Evolutionary conservation across 176 grass and related monocot species (phyloP).

Genomic region (Aegilops speltoides): DNA sequence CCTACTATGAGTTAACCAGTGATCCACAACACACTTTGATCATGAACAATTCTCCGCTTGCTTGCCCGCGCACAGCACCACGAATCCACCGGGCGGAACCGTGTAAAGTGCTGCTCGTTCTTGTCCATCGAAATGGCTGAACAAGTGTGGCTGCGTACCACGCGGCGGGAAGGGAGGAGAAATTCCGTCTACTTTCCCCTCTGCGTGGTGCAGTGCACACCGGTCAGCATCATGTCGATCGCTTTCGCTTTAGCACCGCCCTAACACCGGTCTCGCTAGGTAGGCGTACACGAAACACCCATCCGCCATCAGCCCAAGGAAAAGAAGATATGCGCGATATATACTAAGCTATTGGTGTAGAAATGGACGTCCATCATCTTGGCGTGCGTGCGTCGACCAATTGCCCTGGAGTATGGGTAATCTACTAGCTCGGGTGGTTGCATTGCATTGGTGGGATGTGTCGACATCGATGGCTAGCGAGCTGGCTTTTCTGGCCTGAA

Average conservation of each 20-base stretch:
- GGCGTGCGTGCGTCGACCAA: background rate
- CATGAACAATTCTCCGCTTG: background rate
- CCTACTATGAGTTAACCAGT: background rate
- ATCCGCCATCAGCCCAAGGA: background rate
- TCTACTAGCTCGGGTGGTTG: background rate
- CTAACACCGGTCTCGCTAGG: background rate
- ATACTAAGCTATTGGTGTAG: background rate
- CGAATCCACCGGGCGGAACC: background rate
- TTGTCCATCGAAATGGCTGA: background rate
- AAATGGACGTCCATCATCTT: slow-evolving; percentile 14
- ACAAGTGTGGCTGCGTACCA: background rate
- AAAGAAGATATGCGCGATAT: background rate
- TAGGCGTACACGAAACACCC: background rate
- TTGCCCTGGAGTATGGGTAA: background rate
- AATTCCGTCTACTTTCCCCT: background rate
- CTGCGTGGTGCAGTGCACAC: background rate
- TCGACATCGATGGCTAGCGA: background rate
- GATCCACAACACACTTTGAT: background rate
- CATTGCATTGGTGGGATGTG: background rate
- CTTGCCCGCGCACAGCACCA: background rate
- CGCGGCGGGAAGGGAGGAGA: background rate
- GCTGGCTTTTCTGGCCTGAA: background rate
- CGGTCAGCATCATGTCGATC: slow-evolving; percentile 1
- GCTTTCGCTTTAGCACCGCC: slow-evolving; percentile 16
- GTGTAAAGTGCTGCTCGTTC: background rate